These are phyloP conservation scores for Tulasnella sp. DNA, from an alignment of 768 basidiomycete species.

Conservation along the genomic window DNA sequence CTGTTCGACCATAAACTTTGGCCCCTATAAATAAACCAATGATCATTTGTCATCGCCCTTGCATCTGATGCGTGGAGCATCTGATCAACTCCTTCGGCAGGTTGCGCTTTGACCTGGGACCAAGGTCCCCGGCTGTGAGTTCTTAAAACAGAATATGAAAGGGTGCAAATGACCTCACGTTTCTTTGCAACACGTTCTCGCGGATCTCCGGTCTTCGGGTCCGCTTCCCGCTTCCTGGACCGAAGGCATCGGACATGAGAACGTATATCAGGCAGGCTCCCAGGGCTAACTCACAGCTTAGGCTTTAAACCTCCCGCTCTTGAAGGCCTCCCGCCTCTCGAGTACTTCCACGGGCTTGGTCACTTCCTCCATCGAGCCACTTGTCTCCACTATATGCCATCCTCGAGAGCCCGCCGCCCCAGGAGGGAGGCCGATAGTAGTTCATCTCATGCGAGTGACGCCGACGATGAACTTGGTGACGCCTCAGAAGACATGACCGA, in stretches of 20 bases:
- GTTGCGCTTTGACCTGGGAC: background rate
- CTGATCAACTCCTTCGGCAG: background rate
- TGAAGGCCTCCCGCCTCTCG: background rate
- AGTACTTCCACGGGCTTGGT: too few species aligned
- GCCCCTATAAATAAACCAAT: background rate
- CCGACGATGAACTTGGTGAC: background rate
- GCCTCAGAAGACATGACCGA: background rate
- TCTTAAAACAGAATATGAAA: background rate
- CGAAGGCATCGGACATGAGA: background rate
- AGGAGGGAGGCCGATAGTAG: slow-evolving; percentile 28
- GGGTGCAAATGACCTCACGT: background rate
- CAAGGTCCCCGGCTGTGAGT: background rate
- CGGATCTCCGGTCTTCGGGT: background rate
- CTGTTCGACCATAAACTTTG: background rate
- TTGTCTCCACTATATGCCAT: background rate
- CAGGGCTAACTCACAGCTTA: background rate
- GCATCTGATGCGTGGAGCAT: background rate
- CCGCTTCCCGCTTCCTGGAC: background rate
- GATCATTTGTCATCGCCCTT: background rate
- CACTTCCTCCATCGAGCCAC: background rate
- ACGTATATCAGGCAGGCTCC: background rate
- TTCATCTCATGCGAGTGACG: slow-evolving; percentile 1
- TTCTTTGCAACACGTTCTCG: background rate
- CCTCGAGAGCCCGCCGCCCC: slow-evolving; percentile 13
- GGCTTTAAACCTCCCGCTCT: background rate